A percentile compares a stretch with the other conserved stretches of the same genome.
These are phyloP conservation scores for Chrysoporthe puriensis DNA, from an alignment of 2,329 filamentous ascomycete species.

Conservation along the genomic window DNA sequence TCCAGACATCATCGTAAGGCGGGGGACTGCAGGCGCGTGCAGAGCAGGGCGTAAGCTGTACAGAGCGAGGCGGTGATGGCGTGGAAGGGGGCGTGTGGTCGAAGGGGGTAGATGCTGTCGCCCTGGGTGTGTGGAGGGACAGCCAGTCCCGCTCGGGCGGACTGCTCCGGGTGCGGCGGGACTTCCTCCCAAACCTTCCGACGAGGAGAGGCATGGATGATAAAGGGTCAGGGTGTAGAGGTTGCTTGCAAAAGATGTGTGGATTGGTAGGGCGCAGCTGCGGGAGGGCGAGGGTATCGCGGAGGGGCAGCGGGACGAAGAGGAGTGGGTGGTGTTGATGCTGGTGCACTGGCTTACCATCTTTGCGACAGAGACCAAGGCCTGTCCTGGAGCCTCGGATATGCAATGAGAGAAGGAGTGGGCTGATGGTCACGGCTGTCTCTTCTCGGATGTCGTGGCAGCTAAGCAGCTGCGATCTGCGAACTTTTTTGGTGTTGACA, in stretches of 20 bases:
- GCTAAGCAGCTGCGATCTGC: constrained; percentile 20
- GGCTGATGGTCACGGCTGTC: background rate
- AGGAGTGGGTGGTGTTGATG: constrained; percentile 15
- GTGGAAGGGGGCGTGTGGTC: constrained; percentile 35
- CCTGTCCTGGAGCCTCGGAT: constrained; percentile 3
- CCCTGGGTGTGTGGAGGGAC: constrained; percentile 16
- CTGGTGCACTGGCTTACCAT: constrained; percentile 24
- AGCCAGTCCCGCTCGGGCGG: constrained; percentile 21
- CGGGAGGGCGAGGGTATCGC: background rate
- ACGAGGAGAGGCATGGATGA: constrained; percentile 21
- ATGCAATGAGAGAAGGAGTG: constrained; percentile 12
- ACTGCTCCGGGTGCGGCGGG: constrained; percentile 26
- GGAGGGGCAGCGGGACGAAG: constrained; percentile 13
- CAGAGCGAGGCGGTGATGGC: constrained; percentile 17
- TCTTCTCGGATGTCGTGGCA: constrained; percentile 18
- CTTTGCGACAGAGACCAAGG: constrained; percentile 11
- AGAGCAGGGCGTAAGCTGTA: constrained; percentile 17
- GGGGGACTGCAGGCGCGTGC: constrained; percentile 5
- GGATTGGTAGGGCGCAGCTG: constrained; percentile 12
- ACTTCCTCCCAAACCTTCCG: constrained; percentile 21
- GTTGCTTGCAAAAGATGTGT: constrained; percentile 22
- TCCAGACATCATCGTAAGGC: constrained; percentile 23
- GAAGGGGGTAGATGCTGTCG: constrained; percentile 35
- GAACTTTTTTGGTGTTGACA: constrained; percentile 3
- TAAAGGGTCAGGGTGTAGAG: constrained; percentile 3